phyloP scores from a whole-genome alignment of 2,329 filamentous ascomycete species.

The Clathrospora elynae region DNA sequence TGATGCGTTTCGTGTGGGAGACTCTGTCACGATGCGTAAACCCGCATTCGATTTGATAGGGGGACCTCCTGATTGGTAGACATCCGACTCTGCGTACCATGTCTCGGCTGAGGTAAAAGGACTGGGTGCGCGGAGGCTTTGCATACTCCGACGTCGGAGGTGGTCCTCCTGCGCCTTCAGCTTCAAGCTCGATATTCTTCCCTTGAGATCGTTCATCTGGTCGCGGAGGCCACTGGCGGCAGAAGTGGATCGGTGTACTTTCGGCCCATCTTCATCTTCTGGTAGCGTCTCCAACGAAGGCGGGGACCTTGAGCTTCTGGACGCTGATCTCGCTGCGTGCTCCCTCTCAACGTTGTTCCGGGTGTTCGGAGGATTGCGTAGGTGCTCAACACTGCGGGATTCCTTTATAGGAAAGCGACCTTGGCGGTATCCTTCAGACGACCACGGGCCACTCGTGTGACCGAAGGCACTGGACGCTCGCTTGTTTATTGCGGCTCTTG shows the following conservation, averaged over 20 bases:
- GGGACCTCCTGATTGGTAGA: slow-evolving; percentile 31
- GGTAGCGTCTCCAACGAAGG: slow-evolving; percentile 49
- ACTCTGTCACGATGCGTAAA: slow-evolving; percentile 37
- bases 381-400: slow-evolving; percentile 49
- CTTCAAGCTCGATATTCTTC: slow-evolving; percentile 79
- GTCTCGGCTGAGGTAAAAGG: slow-evolving; percentile 77
- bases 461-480: slow-evolving; percentile 50
- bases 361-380: slow-evolving; percentile 41
- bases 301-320: slow-evolving; percentile 47
- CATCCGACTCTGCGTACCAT: slow-evolving; percentile 54
- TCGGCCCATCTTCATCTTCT: slow-evolving; percentile 46
- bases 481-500: slow-evolving; percentile 36
- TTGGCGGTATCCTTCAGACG: slow-evolving; percentile 42
- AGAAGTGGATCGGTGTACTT: slow-evolving; percentile 68
- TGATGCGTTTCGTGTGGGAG: slow-evolving; percentile 28
- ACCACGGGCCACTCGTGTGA: slow-evolving; percentile 45
- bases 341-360: slow-evolving; percentile 34
- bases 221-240: slow-evolving; percentile 76
- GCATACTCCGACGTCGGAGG: slow-evolving; percentile 75
- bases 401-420: slow-evolving; percentile 46
- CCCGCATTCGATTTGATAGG: slow-evolving; percentile 37
- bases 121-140: slow-evolving; percentile 75
- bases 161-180: slow-evolving; percentile 80
- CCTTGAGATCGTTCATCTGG: slow-evolving; percentile 84
- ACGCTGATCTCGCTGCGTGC: slow-evolving; percentile 42